A percentile compares a stretch with the other conserved stretches of the same genome.
phyloP scores from a whole-genome alignment of 2,329 filamentous ascomycete genomes.

The Byssoonygena ceratinophila region DNA sequence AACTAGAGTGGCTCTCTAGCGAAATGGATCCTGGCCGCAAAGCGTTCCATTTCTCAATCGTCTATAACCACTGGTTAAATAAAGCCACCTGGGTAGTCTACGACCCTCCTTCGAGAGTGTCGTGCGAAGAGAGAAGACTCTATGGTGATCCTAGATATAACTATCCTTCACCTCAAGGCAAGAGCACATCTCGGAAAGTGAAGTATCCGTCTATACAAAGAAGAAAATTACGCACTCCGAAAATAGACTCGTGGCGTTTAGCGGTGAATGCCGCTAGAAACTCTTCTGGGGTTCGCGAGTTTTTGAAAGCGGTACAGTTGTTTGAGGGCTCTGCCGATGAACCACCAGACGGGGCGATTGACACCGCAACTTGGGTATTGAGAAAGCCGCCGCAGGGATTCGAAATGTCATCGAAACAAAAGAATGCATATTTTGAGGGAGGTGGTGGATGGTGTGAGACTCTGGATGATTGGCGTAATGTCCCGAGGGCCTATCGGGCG shows the following conservation, averaged over 20 bases:
- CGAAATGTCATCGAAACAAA: conserved; percentile 28
- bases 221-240: conserved; percentile 22
- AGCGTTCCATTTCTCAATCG: conserved; percentile 32
- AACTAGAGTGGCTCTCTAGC: conserved; percentile 30
- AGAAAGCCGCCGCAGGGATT: conserved; percentile 33
- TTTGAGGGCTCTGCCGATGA: conserved; percentile 32
- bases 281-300: conserved; percentile 23
- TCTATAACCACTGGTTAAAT: conserved; percentile 37
- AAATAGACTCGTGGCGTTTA: conserved; percentile 32
- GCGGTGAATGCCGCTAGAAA: conserved; percentile 29
- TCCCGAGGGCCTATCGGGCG: conserved; percentile 29
- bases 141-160: conserved; percentile 32
- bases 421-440: conserved; percentile 32
- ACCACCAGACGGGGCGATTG: conserved; percentile 30
- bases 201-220: conserved; percentile 23
- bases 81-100: conserved; percentile 32
- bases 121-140: conserved; percentile 24
- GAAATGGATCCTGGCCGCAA: conserved; percentile 33
- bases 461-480: conserved; percentile 31
- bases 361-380: conserved; percentile 34
- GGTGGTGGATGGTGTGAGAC: conserved; percentile 33
- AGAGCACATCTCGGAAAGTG: conserved; percentile 15
- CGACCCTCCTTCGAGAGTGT: conserved; percentile 31
- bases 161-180: conserved; percentile 22
- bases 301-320: conserved; percentile 25